Evolutionary conservation across 2,329 filamentous ascomycete genomes (phyloP).

Genomic region (Hypomyces rosellus): DNA sequence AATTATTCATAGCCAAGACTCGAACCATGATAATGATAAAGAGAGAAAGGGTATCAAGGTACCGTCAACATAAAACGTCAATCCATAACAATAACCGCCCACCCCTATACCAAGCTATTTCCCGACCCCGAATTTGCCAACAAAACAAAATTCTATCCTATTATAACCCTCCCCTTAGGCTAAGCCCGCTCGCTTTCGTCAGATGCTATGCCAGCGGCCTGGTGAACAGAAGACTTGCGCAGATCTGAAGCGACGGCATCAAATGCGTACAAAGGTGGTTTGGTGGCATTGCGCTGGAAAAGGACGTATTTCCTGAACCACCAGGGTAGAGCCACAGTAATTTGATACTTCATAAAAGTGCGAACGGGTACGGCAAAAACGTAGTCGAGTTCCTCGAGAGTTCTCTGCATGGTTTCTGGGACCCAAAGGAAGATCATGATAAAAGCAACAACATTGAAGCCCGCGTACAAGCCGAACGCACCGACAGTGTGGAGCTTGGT

Average conservation of each 20-base stretch:
- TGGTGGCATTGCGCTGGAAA: constrained; percentile 24
- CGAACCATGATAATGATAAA: constrained; percentile 2
- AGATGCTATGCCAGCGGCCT: constrained; percentile 1
- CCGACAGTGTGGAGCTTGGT: constrained; percentile 26
- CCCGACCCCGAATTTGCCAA: too few species aligned
- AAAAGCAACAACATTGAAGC: constrained; percentile 48
- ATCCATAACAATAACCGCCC: background rate
- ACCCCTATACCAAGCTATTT: too few species aligned
- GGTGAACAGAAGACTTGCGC: constrained; percentile 6
- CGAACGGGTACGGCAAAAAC: constrained; percentile 42
- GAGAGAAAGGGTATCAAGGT: constrained; percentile 12
- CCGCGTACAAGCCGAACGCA: constrained; percentile 46
- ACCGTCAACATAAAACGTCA: background rate
- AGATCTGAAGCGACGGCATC: constrained; percentile 19
- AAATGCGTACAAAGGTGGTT: constrained; percentile 33
- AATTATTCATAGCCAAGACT: background rate
- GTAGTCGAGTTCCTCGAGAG: constrained; percentile 45
- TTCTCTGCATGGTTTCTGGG: constrained; percentile 49
- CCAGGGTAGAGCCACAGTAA: constrained; percentile 26
- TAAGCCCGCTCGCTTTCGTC: constrained; percentile 7
- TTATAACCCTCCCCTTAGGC: background rate
- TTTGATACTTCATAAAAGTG: constrained; percentile 36
- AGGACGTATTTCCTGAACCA: constrained; percentile 27
- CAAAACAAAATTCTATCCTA: too few species aligned
- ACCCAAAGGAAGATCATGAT: constrained; percentile 45